Evolutionary conservation across 2,329 filamentous ascomycete genomes (phyloP), one percentile per base, ranked within the genome.

Genomic region (Rhynchosporium secalis): DNA sequence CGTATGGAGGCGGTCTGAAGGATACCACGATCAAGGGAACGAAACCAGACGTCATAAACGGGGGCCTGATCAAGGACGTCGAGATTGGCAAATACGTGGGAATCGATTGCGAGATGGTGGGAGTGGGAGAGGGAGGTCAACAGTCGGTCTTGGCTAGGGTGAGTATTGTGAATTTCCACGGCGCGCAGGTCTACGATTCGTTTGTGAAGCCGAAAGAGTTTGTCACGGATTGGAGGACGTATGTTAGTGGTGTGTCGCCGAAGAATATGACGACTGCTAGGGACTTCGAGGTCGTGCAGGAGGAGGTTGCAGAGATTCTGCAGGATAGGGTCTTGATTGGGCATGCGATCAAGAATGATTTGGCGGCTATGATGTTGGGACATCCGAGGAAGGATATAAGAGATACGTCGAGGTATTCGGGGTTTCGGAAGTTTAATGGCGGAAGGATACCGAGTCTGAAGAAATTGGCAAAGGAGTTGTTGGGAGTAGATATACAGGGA

Each of bases 61-160:
- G 85, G 49, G 89, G 89, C 0, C 78, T 86, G 3, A 82, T 84
- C 1, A 75, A 79, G 29, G 84, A 82, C 5, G 77, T 89, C 41
- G 85, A 92, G 58, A 79, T 93, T 26, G 95, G 94, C 57, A 96
- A 95, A 81, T 99, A 96, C 75, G 79, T 99, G 47, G 90, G 91
- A 26, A 85, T 99, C 52, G 95, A 99, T 78, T 99, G 95, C 76
- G 95, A 99, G 78, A 99, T 99, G 95, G 95, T 99, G 31, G 95
- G 94, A 54, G 86, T 96, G 12, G 90, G 89, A 0, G 84, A 85
- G 0, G 86, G 86, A 56, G 83, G 86, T 28, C 81, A 88, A 66
- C 84, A 87, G 72, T 92, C 91, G 41, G 87, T 86, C 0, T 84
- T 99, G 49, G 95, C 95, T 1, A 86, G 95, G 52, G 91, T 94